Conservation (phyloP, 306 rosid species). For the Hylodesmum podocarpum region DNA sequence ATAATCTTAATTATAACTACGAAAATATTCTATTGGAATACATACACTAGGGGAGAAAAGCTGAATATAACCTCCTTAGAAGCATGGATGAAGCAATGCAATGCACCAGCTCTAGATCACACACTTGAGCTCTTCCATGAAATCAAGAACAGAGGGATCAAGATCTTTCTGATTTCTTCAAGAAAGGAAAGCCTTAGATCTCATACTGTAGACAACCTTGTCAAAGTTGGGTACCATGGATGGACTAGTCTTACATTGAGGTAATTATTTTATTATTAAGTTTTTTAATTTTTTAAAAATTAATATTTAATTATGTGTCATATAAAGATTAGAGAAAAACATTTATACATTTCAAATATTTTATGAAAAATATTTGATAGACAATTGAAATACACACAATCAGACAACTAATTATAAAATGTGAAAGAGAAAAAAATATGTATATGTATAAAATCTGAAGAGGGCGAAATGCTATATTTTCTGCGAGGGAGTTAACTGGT, state of each 20-base stretch:
- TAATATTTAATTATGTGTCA: too few species aligned
- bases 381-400: too few species aligned
- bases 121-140: constrained; percentile 54
- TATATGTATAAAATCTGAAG: too few species aligned
- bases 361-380: too few species aligned
- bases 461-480: too few species aligned
- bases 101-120: constrained; percentile 51
- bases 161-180: constrained; percentile 54
- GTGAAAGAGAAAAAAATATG: too few species aligned
- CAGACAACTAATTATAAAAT: too few species aligned
- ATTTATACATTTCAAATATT: too few species aligned
- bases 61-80: constrained; percentile 50
- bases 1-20: neutral
- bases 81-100: constrained; percentile 53
- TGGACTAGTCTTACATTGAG: constrained; percentile 54
- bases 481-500: too few species aligned
- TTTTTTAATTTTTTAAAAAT: too few species aligned
- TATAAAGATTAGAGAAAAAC: too few species aligned
- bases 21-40: neutral
- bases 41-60: constrained; percentile 46
- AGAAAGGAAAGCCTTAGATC: constrained; percentile 61
- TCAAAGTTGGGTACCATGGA: constrained; percentile 67
- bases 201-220: constrained; percentile 54
- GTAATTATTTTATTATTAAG: constrained; percentile 16
- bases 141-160: constrained; percentile 52